Evolutionary conservation across 306 rosid species (phyloP), one percentile per base, ranked within the genome.

Genomic region (Morella rubra): DNA sequence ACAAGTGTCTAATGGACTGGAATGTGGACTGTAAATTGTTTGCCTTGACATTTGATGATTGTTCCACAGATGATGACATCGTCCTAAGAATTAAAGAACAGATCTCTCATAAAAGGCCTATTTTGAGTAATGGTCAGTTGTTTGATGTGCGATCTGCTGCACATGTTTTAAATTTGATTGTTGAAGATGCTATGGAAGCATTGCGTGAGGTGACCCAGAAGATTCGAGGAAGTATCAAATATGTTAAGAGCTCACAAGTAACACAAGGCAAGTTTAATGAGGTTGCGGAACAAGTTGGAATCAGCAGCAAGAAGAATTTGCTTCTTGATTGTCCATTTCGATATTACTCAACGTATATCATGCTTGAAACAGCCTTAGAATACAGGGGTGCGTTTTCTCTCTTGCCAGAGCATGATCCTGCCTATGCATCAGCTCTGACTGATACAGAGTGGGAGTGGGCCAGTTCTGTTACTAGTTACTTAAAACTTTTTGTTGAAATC

Each of bases 1-100:
- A 89, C 54, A 90, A 88, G 83, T 89, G 96, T 81, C 85, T 92
- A 58, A 83, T 74, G 76, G 96, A 92, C 56, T 95, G 99, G 97
- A 91, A 86, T 79, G 84, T 95, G 79, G 96, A 92, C 75, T 69
- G 90, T 76, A 92, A 95, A 86, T 84, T 95, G 74, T 95, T 92
- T 87, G 90, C 99, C 27, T 81, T 95, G 83, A 95, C 97, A 69
- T 90, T 92, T 73, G 99, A 95, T 86, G 89, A 90, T 76, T 95
- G 90, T 80, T 90, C 91, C 50, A 79, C 81, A 15, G 87, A 90
- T 79, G 92, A 88, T 83, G 93, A 90, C 85, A 85, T 95, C 73
- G 82, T 93, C 70, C 37, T 86, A 59, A 86, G 87, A 83, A 89
- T 95, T 66, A 89, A 92, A 81, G 92, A 92, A 82, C 89, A 60